These are phyloP conservation scores for Chloris gayana DNA, from an alignment of 176 grass and related monocot genomes.

Conservation along the genomic window DNA sequence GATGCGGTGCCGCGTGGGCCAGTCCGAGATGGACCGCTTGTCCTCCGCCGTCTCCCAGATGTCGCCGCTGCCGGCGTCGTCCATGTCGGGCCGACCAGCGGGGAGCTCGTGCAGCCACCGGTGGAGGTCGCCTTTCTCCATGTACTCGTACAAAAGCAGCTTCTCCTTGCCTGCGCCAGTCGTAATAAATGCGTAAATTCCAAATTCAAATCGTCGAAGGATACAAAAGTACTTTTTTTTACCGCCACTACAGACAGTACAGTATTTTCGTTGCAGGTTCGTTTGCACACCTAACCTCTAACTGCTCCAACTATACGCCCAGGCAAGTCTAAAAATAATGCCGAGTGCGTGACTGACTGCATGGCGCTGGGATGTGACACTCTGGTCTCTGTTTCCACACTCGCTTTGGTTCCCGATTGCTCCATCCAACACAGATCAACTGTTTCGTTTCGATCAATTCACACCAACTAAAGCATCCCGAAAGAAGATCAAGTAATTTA, in stretches of 20 bases:
- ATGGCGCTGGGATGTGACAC: neutral
- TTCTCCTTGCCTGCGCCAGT: conserved; percentile 62
- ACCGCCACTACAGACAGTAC: neutral
- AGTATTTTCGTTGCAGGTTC: neutral
- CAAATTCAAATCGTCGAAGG: conserved; percentile 22
- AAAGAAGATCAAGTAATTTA: neutral
- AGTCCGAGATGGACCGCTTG: conserved; percentile 50
- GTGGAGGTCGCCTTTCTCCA: conserved; percentile 94
- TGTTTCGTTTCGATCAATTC: neutral
- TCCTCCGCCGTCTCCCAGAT: conserved; percentile 60
- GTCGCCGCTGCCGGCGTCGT: conserved; percentile 56
- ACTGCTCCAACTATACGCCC: conserved; percentile 39
- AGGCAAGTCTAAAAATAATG: conserved; percentile 1
- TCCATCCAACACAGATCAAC: neutral
- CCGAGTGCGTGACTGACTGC: neutral
- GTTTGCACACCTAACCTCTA: conserved; percentile 24
- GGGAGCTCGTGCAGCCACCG: conserved; percentile 97
- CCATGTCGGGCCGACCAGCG: conserved; percentile 56
- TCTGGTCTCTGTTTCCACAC: neutral
- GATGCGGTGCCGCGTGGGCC: conserved; percentile 78
- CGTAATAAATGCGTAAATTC: neutral
- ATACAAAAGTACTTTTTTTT: too few relatives aligned
- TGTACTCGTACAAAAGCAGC: conserved; percentile 90
- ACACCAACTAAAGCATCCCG: neutral
- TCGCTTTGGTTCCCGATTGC: neutral